These are phyloP conservation scores for Trametes sanguinea DNA, from an alignment of 768 basidiomycete species.

Conservation along the genomic window DNA sequence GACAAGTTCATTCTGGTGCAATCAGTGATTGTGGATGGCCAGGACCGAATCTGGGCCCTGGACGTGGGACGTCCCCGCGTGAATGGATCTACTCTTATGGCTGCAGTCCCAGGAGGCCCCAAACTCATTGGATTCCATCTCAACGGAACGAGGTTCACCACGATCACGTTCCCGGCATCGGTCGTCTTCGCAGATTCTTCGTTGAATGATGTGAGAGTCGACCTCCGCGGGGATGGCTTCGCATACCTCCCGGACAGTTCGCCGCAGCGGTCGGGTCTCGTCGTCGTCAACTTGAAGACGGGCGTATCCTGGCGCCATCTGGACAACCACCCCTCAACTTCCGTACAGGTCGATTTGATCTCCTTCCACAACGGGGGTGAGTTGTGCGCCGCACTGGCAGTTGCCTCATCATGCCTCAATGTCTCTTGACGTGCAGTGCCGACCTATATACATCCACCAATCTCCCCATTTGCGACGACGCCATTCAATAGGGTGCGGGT, in stretches of 20 bases:
- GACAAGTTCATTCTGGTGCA: conserved; percentile 28
- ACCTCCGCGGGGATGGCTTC: conserved; percentile 25
- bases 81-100: conserved; percentile 21
- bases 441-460: conserved; percentile 18
- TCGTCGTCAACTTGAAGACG: conserved; percentile 22
- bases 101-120: conserved; percentile 21
- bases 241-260: conserved; percentile 27
- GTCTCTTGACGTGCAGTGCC: conserved; percentile 10
- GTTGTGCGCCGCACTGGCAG: neutral
- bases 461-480: conserved; percentile 17
- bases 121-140: conserved; percentile 27
- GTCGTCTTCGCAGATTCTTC: conserved; percentile 27
- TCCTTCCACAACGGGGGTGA: conserved; percentile 24
- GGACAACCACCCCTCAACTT: conserved; percentile 16
- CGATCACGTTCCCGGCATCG: conserved; percentile 22
- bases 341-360: conserved; percentile 13
- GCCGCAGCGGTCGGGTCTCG: conserved; percentile 18
- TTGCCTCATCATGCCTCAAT: neutral
- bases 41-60: conserved; percentile 29
- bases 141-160: conserved; percentile 19
- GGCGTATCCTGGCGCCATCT: conserved; percentile 26
- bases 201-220: conserved; percentile 28
- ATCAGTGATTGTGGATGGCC: conserved; percentile 28
- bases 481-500: conserved; percentile 16
- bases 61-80: conserved; percentile 29